Evolutionary conservation across 2,329 filamentous ascomycete species (phyloP), one percentile per base, ranked within the genome.

Genomic region (Sclerotinia glacialis): DNA sequence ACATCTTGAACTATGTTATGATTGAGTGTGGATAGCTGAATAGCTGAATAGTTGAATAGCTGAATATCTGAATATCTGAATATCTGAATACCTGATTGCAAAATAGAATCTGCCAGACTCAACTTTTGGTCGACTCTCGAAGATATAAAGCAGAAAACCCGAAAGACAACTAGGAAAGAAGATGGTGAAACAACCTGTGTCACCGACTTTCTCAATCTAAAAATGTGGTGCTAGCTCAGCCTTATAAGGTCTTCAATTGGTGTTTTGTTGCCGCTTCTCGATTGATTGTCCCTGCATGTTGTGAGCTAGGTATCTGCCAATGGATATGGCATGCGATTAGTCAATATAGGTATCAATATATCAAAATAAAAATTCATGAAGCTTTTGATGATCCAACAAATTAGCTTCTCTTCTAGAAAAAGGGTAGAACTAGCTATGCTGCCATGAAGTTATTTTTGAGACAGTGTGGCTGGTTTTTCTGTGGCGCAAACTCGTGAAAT

Each of bases 401-500:
- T 31, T 23, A 16, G 11, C 37, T 31, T 42, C 42, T 16, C n/a
- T n/a, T n/a, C n/a, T n/a, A n/a, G 2, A 11, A 59, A 46, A 31
- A 42, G 26, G 16, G 58, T n/a, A n/a, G n/a, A n/a, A n/a, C n/a
- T n/a, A n/a, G n/a, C 21, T 61, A 12, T 49, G 21, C n/a, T 49
- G 58, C 11, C 34, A 37, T 37, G 37, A 40, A 37, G 9, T 5
- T 42, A 58, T 34, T 59, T 31, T 40, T 23, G 26, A 34, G n/a
- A 26, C 9, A 64, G 16, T 55, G 61, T 64, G 60, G 60, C 60
- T 47, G n/a, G 23, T 16, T 34, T 23, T 7, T 14, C n/a, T 28
- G 64, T 65, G 64, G 64, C 64, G 44, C 28, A 44, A 60, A 65
- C 18, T 65, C 53, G 62, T 40, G 54, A 65, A 65, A 60, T 40